Percentiles rank a stretch among this genome's conserved stretches.
These are phyloP conservation scores for Ramaria sp. DNA, from an alignment of 768 basidiomycete species.

Conservation along the genomic window DNA sequence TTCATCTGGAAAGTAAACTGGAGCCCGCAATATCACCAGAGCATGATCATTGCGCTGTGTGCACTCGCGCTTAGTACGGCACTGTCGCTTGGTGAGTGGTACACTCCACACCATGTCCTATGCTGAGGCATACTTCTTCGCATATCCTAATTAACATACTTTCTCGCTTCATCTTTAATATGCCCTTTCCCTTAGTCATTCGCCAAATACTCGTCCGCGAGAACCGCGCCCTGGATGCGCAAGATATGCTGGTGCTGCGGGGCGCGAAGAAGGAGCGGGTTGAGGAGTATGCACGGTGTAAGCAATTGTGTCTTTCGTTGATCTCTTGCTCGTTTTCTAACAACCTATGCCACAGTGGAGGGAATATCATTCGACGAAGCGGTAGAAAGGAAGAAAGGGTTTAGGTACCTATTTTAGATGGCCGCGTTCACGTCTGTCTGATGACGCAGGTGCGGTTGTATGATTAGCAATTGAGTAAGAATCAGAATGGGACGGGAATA, in stretches of 20 bases:
- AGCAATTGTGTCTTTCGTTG: not conserved
- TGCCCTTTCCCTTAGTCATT: conserved; percentile 23
- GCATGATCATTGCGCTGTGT: conserved; percentile 41
- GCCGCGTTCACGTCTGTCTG: too few species aligned
- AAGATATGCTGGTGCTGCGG: conserved; percentile 33
- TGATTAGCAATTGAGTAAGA: too few species aligned
- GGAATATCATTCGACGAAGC: conserved; percentile 53
- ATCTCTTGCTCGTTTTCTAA: not conserved
- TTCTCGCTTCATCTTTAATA: not conserved
- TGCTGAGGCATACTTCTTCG: not conserved
- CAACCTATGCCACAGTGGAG: conserved; percentile 25
- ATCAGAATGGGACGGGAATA: too few species aligned
- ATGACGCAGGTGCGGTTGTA: too few species aligned
- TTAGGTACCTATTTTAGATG: conserved; percentile 35
- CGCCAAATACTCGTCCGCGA: conserved; percentile 33
- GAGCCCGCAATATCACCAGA: conserved; percentile 52
- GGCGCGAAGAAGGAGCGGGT: conserved; percentile 39
- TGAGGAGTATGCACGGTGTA: conserved; percentile 40
- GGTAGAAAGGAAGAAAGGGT: conserved; percentile 42
- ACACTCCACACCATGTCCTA: not conserved
- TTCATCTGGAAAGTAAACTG: conserved; percentile 45
- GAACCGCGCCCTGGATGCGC: conserved; percentile 40
- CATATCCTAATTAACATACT: not conserved
- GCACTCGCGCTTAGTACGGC: conserved; percentile 17
- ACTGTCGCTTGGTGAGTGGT: conserved; percentile 13